These are phyloP conservation scores for Phytophthora hibernalis DNA, from an alignment of 352 stramenopile species.

Conservation along the genomic window DNA sequence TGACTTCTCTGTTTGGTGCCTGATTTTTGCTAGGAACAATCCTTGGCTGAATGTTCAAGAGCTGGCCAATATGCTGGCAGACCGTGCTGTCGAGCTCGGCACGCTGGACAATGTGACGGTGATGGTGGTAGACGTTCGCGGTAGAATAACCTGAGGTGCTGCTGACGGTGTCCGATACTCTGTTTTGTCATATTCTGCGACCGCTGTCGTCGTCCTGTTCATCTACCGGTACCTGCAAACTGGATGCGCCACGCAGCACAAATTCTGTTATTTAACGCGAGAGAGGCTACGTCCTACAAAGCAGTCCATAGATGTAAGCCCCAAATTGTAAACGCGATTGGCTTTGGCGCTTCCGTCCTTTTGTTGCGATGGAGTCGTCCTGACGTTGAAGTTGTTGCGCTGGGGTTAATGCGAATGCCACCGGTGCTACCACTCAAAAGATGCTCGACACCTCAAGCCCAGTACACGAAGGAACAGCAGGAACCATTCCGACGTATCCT, in stretches of 20 bases:
- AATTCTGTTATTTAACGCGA: slow-evolving; percentile 42
- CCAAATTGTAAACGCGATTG: slow-evolving; percentile 34
- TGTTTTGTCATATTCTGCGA: slow-evolving; percentile 20
- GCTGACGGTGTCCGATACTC: neutral
- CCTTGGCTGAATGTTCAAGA: slow-evolving; percentile 70
- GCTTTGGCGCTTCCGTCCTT: slow-evolving; percentile 3
- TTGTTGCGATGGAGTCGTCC: neutral
- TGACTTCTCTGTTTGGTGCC: slow-evolving; percentile 17
- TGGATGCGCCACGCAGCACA: too few species aligned
- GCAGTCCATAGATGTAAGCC: slow-evolving; percentile 13
- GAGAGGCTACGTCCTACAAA: slow-evolving; percentile 20
- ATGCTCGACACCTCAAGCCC: neutral
- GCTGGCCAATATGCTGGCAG: slow-evolving; percentile 64
- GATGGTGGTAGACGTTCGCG: slow-evolving; percentile 71
- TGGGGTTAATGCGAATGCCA: neutral
- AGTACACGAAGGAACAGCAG: neutral
- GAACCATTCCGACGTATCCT: too few species aligned
- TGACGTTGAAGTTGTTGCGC: slow-evolving; percentile 9
- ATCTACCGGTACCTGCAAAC: too few species aligned
- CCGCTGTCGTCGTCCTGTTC: slow-evolving; percentile 6
- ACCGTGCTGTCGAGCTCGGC: slow-evolving; percentile 72
- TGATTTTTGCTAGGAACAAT: slow-evolving; percentile 51
- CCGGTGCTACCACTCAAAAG: neutral
- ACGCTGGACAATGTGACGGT: slow-evolving; percentile 85
- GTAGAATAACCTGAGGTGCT: slow-evolving; percentile 28